Evolutionary conservation across 2,329 filamentous ascomycete genomes (phyloP), one percentile per base, ranked within the genome.

Genomic region (Exophiala sp.): DNA sequence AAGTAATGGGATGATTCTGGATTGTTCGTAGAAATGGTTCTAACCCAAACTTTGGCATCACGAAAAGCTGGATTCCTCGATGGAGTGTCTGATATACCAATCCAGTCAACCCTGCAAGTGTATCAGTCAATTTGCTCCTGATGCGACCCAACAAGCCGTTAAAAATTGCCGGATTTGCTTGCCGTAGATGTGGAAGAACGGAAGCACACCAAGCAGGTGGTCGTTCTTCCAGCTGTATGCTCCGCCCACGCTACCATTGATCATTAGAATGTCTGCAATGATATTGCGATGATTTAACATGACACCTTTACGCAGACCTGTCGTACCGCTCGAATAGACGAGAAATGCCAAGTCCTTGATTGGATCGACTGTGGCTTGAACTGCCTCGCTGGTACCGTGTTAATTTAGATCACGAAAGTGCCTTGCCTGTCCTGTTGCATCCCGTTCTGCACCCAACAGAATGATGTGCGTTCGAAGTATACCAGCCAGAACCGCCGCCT

Each of bases 121-220:
- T n/a, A n/a, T n/a, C n/a, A n/a, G n/a, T n/a, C n/a, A n/a, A n/a
- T n/a, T n/a, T n/a, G n/a, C n/a, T n/a, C n/a, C n/a, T n/a, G n/a
- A n/a, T n/a, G n/a, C n/a, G n/a, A n/a, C n/a, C n/a, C n/a, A 1
- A 14, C 35, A 18, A 18, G 3, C 8, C 11, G 16, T 20, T 8
- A 48, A 24, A 18, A n/a, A 45, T 34, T 24, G 42, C 10, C n/a
- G 3, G 24, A 24, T 10, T 8, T 3, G 12, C 42, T 6, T 47
- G 38, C 83, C 89, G 65, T 95, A 95, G 57, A 95, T 91, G 67
- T 96, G 91, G 72, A 90, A 96, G 69, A 96, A 94, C 0, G 91
- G 91, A 9, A 95, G 70, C 52, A 95, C 86, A 1, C 87, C 88
- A 4, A 96, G 69, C 20, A 92, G 74, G 52, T 80, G 82, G 66